Base-by-base conservation (phyloP, 305 asterid species). In the Fraxinus dipetala region DNA sequence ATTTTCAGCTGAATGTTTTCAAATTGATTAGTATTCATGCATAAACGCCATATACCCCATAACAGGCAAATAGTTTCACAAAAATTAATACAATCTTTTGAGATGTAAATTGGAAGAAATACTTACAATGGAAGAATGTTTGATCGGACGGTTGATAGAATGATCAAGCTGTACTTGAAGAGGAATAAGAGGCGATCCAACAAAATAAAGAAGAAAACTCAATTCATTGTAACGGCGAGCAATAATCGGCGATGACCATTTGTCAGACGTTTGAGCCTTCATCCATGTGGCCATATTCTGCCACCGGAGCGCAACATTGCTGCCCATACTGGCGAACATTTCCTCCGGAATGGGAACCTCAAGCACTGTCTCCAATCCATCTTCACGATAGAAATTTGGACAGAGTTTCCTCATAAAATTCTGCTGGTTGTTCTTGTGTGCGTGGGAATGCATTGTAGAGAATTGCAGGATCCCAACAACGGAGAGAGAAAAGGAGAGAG, bases 311-410 rank as follows among this genome's bases (percentile, higher is more conserved):
- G 92, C 95, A 45, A 89, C 86, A 77, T 78, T 90, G 80, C 80
- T 84, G 0, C 97, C 98, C 63, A 90, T 85, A 5, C 86, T 88
- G 36, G 87, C 45, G 79, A 91, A 95, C 98, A 94, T 91, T 83
- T 91, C 98, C 86, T 95, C 98, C 24, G 99, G 99, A 14, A 95
- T 84, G 3, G 99, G 99, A 6, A 94, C 95, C 90, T 95, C 99
- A 84, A 95, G 87, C 40, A 95, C 95, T 69, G 97, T 95, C 72
- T 95, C 99, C 69, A 94, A 85, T 3, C 90, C 87, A 18, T 91
- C 90, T 72, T 95, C 93, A 3, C 92, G 90, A 72, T 91, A 97
- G 83, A 87, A 92, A 85, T 95, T 95, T 0, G 97, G 98, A 74
- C 97, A 85, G 86, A 93, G 80, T 83, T 86, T 94, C 48, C 97